Percentiles rank a stretch among this genome's conserved stretches.
These are phyloP conservation scores for Penicillium sp. DNA, from an alignment of 2,329 filamentous ascomycete genomes.

Conservation along the genomic window DNA sequence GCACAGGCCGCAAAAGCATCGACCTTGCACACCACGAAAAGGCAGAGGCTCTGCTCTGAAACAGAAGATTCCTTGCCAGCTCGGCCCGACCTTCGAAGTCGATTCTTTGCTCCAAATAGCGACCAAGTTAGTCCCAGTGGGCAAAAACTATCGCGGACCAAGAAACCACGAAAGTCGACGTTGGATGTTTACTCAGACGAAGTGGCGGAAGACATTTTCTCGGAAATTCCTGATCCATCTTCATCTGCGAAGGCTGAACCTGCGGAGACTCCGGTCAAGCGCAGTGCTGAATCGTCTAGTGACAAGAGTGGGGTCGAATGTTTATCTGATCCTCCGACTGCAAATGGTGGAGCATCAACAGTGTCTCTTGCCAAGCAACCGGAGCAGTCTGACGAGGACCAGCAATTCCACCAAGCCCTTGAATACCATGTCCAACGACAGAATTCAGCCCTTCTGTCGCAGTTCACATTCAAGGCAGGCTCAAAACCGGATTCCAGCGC, in stretches of 20 bases:
- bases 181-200: slow-evolving; percentile 55
- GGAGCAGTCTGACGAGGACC: slow-evolving; percentile 17
- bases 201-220: slow-evolving; percentile 50
- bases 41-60: slow-evolving; percentile 53
- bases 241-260: slow-evolving; percentile 2
- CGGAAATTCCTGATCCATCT: slow-evolving; percentile 42
- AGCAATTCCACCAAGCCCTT: slow-evolving; percentile 33
- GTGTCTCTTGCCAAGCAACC: no score
- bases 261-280: neutral
- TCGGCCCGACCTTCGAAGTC: slow-evolving; percentile 42
- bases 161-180: slow-evolving; percentile 43
- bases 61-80: slow-evolving; percentile 33
- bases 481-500: slow-evolving; percentile 1
- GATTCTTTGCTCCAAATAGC: slow-evolving; percentile 45
- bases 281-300: slow-evolving; percentile 5
- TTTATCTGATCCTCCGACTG: neutral
- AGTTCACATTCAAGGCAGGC: slow-evolving; percentile 33
- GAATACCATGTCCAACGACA: slow-evolving; percentile 38
- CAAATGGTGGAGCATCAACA: no score
- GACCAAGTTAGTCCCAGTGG: slow-evolving; percentile 42
- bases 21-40: slow-evolving; percentile 49
- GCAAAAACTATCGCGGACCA: slow-evolving; percentile 36
- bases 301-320: neutral
- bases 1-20: slow-evolving; percentile 39
- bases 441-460: slow-evolving; percentile 36